Conservation (phyloP, 805 yeast species). For the Jamesozyma rosinii region DNA sequence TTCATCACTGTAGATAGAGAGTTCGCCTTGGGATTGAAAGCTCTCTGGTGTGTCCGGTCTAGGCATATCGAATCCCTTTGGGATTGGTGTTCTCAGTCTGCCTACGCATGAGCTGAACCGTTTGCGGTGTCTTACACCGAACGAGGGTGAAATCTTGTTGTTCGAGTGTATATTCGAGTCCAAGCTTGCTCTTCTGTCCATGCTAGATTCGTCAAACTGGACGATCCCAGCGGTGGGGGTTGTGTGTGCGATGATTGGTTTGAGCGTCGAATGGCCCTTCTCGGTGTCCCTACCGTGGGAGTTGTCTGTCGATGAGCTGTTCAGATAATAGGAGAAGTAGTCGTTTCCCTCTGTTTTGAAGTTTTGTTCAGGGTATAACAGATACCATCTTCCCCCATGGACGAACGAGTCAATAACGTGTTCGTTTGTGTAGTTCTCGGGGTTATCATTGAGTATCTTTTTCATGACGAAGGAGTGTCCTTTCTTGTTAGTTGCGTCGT, state of each 20-base stretch:
- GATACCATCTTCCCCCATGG: not conserved
- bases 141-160: not conserved
- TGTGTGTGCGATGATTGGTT: not conserved
- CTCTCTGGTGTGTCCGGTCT: constrained; percentile 4
- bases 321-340: constrained; percentile 13
- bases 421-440: not conserved
- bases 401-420: constrained; percentile 4
- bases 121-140: not conserved
- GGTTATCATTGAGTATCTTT: not conserved
- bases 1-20: not conserved
- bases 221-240: not conserved
- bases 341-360: constrained; percentile 14
- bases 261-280: not conserved
- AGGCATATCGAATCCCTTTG: constrained; percentile 1
- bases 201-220: not conserved
- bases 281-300: not conserved
- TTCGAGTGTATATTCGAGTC: not conserved
- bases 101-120: constrained; percentile 1
- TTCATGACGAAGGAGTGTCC: constrained; percentile 10
- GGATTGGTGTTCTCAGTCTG: constrained; percentile 10
- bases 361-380: constrained; percentile 8
- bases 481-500: constrained; percentile 6
- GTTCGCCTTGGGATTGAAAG: not conserved
- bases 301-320: not conserved
- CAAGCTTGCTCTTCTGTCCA: not conserved